Evolutionary conservation across 2,329 filamentous ascomycete species (phyloP), one percentile per base, ranked within the genome.

Genomic region (Phialophora tarda): DNA sequence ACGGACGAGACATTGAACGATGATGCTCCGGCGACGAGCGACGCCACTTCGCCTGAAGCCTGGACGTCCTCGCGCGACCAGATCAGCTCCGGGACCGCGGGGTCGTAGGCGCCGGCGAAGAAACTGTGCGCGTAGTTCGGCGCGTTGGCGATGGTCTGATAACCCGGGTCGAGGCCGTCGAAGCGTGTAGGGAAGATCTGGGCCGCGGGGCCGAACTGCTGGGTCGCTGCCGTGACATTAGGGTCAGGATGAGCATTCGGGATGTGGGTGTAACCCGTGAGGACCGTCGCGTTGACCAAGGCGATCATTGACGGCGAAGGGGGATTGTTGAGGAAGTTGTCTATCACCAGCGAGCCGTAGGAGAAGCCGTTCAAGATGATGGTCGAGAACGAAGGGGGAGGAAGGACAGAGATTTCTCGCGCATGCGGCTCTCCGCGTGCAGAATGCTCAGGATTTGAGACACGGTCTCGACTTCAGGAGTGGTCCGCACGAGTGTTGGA

Each of bases 341-440:
- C 50, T 12, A 53, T 53, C 50, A 53, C 50, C n/a, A 53, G 26
- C n/a, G 50, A 53, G 5, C 50, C 50, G 12, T 23, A 53, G 21
- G 50, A 53, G 50, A 53, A 53, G 50, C 50, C 50, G 7, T 23
- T 53, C 50, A 53, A 53, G 21, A 53, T 53, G 50, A 53, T 28
- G 12, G 7, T 53, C 24, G 50, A 53, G 50, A 53, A 53, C 23
- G 50, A 24, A 12, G 50, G 23, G 23, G 24, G 50, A 53, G 24
- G 8, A 24, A 28, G 12, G n/a, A 34, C 23, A 23, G 21, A 53
- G 12, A 23, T 12, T 17, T 17, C 12, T 28, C 50, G 23, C 24
- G 50, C 32, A 4, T 34, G 32, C 32, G 26, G 21, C 5, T 53
- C 50, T 53, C 17, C 23, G 23, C 7, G 12, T 53, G 50, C 14